Conservation (phyloP, 208 protist genomes). For the Tritrichomonas musculus region DNA sequence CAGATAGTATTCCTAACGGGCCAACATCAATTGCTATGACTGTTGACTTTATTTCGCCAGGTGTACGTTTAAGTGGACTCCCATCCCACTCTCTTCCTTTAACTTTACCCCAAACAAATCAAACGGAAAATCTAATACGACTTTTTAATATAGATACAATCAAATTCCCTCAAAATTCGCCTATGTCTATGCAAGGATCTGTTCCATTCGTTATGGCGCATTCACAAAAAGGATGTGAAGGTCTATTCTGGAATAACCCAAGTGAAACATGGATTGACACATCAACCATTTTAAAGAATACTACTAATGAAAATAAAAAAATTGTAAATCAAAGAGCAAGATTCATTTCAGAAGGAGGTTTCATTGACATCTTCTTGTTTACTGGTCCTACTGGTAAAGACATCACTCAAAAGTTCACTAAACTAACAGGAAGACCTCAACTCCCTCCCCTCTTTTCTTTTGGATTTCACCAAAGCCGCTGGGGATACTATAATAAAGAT, state of each 20-base stretch:
- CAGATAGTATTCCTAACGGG: background rate
- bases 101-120: background rate
- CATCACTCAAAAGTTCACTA: constrained; percentile 77
- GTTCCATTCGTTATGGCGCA: background rate
- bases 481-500: constrained; percentile 80
- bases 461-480: constrained; percentile 94
- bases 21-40: background rate
- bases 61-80: constrained; percentile 53
- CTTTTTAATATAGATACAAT: background rate
- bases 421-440: constrained; percentile 74
- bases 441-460: constrained; percentile 87
- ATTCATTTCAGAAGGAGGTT: constrained; percentile 79
- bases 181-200: background rate
- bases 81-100: background rate
- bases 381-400: constrained; percentile 65
- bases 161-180: background rate
- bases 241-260: background rate
- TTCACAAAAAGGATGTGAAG: background rate
- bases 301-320: background rate
- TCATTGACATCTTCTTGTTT: constrained; percentile 89
- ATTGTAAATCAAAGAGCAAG: constrained; percentile 45
- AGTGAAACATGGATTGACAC: background rate
- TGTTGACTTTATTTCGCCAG: constrained; percentile 57
- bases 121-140: constrained; percentile 70
- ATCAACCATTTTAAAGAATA: background rate